phyloP scores from a whole-genome alignment of 2,329 filamentous ascomycete species.

The Tolypocladium tropicale region DNA sequence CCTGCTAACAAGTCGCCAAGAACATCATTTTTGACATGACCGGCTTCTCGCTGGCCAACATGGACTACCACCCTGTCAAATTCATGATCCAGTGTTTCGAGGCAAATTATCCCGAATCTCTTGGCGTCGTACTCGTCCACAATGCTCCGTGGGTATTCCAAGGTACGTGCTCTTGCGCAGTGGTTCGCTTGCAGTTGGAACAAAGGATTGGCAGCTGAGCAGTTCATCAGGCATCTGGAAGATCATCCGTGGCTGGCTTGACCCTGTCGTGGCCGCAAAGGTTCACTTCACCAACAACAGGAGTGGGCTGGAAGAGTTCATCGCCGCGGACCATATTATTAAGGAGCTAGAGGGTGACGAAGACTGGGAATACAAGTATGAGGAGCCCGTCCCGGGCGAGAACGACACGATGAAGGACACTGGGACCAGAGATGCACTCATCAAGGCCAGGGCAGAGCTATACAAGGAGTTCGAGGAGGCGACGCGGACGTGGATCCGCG shows the following conservation, averaged over 20 bases:
- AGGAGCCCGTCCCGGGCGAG: constrained; percentile 66
- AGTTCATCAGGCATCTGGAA: constrained; percentile 68
- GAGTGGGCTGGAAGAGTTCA: constrained; percentile 68
- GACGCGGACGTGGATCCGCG: constrained; percentile 64
- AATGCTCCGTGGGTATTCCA: constrained; percentile 97
- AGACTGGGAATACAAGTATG: constrained; percentile 72
- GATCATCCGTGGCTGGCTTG: constrained; percentile 91
- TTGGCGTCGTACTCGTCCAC: constrained; percentile 85
- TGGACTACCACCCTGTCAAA: constrained; percentile 96
- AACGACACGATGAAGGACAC: constrained; percentile 64
- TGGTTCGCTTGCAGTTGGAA: background rate
- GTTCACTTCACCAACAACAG: constrained; percentile 83
- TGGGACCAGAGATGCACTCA: constrained; percentile 50
- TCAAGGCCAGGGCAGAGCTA: constrained; percentile 53
- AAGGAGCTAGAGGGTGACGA: constrained; percentile 82
- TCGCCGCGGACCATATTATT: constrained; percentile 59
- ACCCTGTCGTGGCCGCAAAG: constrained; percentile 90
- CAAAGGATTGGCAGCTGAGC: background rate
- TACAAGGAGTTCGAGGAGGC: constrained; percentile 63
- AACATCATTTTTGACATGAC: constrained; percentile 96
- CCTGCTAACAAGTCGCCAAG: constrained; percentile 28
- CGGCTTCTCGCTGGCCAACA: constrained; percentile 85
- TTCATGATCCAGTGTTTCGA: constrained; percentile 99
- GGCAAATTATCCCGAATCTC: constrained; percentile 91
- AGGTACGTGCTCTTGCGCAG: constrained; percentile 33